Percentiles rank a stretch among this genome's conserved stretches.
Conservation (phyloP, 2,329 filamentous ascomycete genomes). For the Endoconidiophora laricicola region DNA sequence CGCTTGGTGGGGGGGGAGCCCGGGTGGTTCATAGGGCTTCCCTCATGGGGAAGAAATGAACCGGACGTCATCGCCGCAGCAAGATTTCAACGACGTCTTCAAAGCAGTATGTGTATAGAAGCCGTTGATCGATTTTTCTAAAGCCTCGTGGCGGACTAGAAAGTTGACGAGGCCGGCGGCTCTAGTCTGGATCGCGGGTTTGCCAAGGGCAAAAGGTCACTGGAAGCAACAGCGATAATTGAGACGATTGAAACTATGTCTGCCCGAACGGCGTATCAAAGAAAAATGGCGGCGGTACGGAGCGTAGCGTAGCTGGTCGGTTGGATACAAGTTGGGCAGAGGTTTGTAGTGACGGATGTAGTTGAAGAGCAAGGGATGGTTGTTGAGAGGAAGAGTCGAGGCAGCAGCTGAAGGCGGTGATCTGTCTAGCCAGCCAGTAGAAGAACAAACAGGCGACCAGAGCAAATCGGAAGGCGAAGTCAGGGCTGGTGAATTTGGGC, state of each 20-base stretch:
- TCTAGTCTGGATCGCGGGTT: too few species aligned
- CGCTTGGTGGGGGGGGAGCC: constrained; percentile 66
- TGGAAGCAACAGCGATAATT: neutral
- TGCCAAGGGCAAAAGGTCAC: neutral
- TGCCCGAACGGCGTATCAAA: too few species aligned
- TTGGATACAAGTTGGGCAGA: neutral
- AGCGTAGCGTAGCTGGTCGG: too few species aligned
- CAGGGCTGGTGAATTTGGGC: neutral
- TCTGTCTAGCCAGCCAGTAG: neutral
- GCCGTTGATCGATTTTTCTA: neutral
- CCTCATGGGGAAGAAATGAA: constrained; percentile 20
- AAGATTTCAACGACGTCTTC: neutral
- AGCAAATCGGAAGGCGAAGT: neutral
- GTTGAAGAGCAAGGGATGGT: neutral
- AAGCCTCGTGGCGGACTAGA: neutral
- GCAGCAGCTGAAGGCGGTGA: neutral
- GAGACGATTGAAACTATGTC: too few species aligned
- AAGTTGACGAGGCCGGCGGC: too few species aligned
- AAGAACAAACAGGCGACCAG: neutral
- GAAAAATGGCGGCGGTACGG: too few species aligned
- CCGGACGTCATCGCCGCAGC: constrained; percentile 21
- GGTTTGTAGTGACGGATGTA: neutral
- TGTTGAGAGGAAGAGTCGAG: too few species aligned
- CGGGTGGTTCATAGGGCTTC: constrained; percentile 25
- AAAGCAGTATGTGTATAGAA: neutral